These are phyloP conservation scores for Umbelopsis isabellina DNA, from an alignment of 192 early-diverging fungal genomes.

Conservation along the genomic window DNA sequence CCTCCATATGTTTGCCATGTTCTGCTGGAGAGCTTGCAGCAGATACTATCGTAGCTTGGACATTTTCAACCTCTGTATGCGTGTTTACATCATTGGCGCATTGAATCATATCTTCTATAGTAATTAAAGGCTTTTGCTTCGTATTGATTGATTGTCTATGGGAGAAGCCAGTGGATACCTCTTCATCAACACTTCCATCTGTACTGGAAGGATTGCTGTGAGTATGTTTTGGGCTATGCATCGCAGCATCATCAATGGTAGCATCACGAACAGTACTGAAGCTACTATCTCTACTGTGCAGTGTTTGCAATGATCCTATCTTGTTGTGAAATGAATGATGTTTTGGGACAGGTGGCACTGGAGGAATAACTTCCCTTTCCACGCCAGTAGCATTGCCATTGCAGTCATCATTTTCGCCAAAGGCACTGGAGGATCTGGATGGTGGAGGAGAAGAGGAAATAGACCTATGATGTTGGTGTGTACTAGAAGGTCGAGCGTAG, in stretches of 20 bases:
- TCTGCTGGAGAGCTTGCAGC: neutral
- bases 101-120: neutral
- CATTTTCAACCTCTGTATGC: slow-evolving; percentile 16
- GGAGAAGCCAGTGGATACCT: neutral
- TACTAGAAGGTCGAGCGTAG: slow-evolving; percentile 9
- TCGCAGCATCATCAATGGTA: neutral
- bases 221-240: neutral
- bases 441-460: slow-evolving; percentile 29
- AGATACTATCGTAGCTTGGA: neutral
- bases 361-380: slow-evolving; percentile 22
- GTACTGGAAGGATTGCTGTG: neutral
- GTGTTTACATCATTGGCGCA: neutral
- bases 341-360: slow-evolving; percentile 38
- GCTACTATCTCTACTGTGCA: neutral
- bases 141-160: neutral
- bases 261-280: neutral
- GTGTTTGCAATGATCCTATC: neutral
- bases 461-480: slow-evolving; percentile 7
- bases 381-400: neutral
- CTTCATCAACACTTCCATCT: neutral
- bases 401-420: neutral
- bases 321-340: slow-evolving; percentile 25
- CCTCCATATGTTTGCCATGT: neutral
- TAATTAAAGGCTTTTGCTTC: neutral
- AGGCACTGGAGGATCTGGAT: slow-evolving; percentile 6